Percentiles rank a stretch among this genome's conserved stretches.
phyloP scores from a whole-genome alignment of 2,329 filamentous ascomycete species.

The Microdochium trichocladiopsis region DNA sequence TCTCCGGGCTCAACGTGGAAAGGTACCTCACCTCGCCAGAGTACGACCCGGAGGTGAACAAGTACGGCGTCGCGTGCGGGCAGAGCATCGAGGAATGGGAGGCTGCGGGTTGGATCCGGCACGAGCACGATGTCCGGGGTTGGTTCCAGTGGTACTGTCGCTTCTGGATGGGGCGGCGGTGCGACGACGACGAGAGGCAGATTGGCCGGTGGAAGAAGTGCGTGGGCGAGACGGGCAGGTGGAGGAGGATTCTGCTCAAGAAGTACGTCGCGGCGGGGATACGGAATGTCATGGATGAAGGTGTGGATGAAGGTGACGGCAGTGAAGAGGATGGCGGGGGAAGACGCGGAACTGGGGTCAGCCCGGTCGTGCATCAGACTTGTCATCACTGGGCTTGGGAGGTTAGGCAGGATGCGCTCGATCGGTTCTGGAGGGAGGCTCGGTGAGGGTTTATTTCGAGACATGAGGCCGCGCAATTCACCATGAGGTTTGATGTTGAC shows the following conservation, averaged over 20 bases:
- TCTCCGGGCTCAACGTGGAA: slow-evolving; percentile 26
- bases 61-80: slow-evolving; percentile 43
- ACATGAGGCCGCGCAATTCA: too few species aligned
- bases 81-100: slow-evolving; percentile 50
- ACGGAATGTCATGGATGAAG: slow-evolving; percentile 35
- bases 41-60: slow-evolving; percentile 43
- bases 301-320: slow-evolving; percentile 28
- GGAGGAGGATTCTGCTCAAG: slow-evolving; percentile 42
- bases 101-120: slow-evolving; percentile 45
- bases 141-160: slow-evolving; percentile 53
- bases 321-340: slow-evolving; percentile 14
- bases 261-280: slow-evolving; percentile 37
- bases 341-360: slow-evolving; percentile 28
- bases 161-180: slow-evolving; percentile 41
- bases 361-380: slow-evolving; percentile 49
- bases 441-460: too few species aligned
- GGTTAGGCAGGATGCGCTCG: slow-evolving; percentile 39
- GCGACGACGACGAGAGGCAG: slow-evolving; percentile 44
- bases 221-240: slow-evolving; percentile 42
- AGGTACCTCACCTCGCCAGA: slow-evolving; percentile 28
- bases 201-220: slow-evolving; percentile 43
- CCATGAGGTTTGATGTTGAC: too few species aligned
- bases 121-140: slow-evolving; percentile 42
- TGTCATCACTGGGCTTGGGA: slow-evolving; percentile 50
- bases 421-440: slow-evolving; percentile 35